Evolutionary conservation across 495 filamentous ascomycete species (phyloP).

Genomic region (Annulohypoxylon bovei): DNA sequence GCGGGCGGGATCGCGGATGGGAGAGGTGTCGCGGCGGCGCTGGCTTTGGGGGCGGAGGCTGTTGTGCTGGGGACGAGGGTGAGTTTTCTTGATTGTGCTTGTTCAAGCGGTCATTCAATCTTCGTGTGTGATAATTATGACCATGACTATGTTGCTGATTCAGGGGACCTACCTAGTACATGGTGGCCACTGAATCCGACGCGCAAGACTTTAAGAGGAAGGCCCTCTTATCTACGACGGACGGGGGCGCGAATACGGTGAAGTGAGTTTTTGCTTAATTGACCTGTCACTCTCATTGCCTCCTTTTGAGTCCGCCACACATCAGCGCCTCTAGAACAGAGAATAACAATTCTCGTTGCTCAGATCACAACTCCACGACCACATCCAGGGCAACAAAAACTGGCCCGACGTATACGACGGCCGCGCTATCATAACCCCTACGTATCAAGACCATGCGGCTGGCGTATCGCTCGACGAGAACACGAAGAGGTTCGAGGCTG

Average conservation of each 20-base stretch:
- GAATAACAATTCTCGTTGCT: not conserved
- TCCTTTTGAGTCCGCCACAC: too few species aligned
- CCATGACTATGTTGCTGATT: conserved; percentile 17
- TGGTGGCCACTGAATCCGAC: conserved; percentile 71
- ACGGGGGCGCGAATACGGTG: conserved; percentile 72
- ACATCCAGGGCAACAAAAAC: conserved; percentile 67
- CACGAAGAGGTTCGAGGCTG: conserved; percentile 66
- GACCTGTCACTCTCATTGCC: too few species aligned
- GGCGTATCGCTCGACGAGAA: conserved; percentile 68
- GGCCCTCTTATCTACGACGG: conserved; percentile 66
- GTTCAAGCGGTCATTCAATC: too few species aligned
- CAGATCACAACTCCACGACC: conserved; percentile 74
- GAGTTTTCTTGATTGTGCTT: too few species aligned
- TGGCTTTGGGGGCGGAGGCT: conserved; percentile 72
- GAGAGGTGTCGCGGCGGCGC: conserved; percentile 68
- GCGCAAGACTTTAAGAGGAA: conserved; percentile 68
- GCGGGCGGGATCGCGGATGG: conserved; percentile 79
- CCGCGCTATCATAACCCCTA: conserved; percentile 68
- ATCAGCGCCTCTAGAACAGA: not conserved
- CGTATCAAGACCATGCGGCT: conserved; percentile 63
- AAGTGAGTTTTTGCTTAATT: conserved; percentile 59
- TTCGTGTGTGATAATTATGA: too few species aligned
- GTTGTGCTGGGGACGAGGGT: conserved; percentile 76
- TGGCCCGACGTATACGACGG: conserved; percentile 76
- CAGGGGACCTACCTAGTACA: conserved; percentile 50